Evolutionary conservation across 2,329 filamentous ascomycete genomes (phyloP), one percentile per base, ranked within the genome.

Genomic region (Fonsecaea erecta): DNA sequence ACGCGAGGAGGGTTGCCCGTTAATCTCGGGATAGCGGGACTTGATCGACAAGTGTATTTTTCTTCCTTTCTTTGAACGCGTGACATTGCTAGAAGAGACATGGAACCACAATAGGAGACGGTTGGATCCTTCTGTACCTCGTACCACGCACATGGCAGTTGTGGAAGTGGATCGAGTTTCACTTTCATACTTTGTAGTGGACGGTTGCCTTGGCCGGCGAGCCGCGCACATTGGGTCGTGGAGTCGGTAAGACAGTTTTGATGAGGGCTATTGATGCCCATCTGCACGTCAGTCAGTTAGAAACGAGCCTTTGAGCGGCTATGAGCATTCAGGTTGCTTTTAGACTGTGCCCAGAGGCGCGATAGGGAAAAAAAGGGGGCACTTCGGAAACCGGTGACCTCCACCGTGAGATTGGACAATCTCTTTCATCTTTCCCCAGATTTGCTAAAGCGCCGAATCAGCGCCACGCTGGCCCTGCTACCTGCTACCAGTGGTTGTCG

Each of bases 401-500:
- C 66, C 66, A 68, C 66, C 57, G 37, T 43, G 63, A 68, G 66
- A 64, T 65, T 65, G 59, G 58, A 56, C 63, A 68, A 68, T 68
- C 43, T 68, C 66, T 54, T 65, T 63, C 54, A 26, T 53, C 51
- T 61, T 67, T 68, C 66, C 66, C 66, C 66, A 66, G 66, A 60
- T 68, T 68, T 66, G 46, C 62, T 26, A 62, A 57, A 9, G 48
- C 30, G 55, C 62, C 65, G 58, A 67, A 67, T 67, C 65, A 67
- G 54, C 60, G 52, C 62, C 61, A 62, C 43, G 21, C 24, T 48
- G 43, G n/a, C 43, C 24, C 43, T 26, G n/a, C 43, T 35, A 26
- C 21, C 18, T 9, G 9, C n/a, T n/a, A n/a, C n/a, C n/a, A n/a
- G n/a, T n/a, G n/a, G n/a, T n/a, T 51, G 56, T 56, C 52, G 34